Percentiles rank a stretch among this genome's conserved stretches.
Evolutionary conservation across 1,139 yeast species (phyloP).

Genomic region (Keqinozyma sinolaborantium): DNA sequence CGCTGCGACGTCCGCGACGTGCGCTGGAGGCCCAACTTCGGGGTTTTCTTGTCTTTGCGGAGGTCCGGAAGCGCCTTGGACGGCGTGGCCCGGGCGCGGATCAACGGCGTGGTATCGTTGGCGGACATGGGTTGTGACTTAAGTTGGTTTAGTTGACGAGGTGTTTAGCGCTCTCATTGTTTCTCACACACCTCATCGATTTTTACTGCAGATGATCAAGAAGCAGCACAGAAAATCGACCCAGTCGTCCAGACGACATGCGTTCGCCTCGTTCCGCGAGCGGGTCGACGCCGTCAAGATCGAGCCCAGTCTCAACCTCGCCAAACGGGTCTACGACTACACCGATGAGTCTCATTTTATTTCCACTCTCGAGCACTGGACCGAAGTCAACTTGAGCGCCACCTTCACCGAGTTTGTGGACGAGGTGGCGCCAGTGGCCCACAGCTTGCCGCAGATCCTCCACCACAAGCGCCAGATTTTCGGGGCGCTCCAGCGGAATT

Average conservation of each 20-base stretch:
- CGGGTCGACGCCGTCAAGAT: slow-evolving; percentile 80
- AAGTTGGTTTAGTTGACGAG: neutral
- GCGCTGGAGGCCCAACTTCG: slow-evolving; percentile 77
- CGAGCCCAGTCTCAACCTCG: slow-evolving; percentile 70
- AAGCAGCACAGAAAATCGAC: slow-evolving; percentile 34
- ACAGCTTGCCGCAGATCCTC: slow-evolving; percentile 77
- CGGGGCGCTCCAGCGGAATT: slow-evolving; percentile 46
- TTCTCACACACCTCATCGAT: neutral
- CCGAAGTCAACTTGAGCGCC: slow-evolving; percentile 77
- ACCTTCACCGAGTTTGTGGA: slow-evolving; percentile 64
- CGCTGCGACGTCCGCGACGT: slow-evolving; percentile 87
- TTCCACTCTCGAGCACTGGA: slow-evolving; percentile 82
- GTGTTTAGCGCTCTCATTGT: neutral
- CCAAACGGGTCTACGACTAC: slow-evolving; percentile 63
- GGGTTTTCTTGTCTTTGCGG: too few relatives aligned
- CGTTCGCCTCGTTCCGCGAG: slow-evolving; percentile 75
- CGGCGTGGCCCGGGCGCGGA: too few relatives aligned
- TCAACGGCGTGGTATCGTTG: slow-evolving; percentile 19
- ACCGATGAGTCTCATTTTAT: slow-evolving; percentile 77
- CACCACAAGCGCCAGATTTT: slow-evolving; percentile 68
- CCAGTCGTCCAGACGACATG: slow-evolving; percentile 55
- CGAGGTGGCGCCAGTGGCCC: slow-evolving; percentile 51
- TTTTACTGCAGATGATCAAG: neutral
- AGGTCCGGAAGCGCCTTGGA: too few relatives aligned
- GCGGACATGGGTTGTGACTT: neutral